Percentiles rank a stretch among this genome's conserved stretches.
Evolutionary conservation across 1,139 yeast genomes (phyloP).

Genomic region (Hemisphaericaspora lyxosophila): DNA sequence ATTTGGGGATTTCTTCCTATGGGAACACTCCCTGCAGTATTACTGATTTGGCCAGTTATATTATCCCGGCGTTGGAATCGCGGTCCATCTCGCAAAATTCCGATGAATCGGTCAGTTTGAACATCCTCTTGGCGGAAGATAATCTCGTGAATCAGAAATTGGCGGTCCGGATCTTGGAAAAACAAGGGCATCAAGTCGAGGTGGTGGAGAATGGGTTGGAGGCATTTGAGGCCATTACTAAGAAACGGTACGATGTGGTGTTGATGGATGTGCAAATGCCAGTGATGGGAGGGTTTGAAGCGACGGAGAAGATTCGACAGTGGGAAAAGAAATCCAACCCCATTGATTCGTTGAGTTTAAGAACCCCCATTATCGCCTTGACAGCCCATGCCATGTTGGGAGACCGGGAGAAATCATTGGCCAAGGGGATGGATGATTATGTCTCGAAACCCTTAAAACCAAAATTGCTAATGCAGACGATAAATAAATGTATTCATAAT

Average conservation of each 20-base stretch:
- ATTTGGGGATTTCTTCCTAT: slow-evolving; percentile 81
- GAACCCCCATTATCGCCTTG: slow-evolving; percentile 84
- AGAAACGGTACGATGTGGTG: slow-evolving; percentile 69
- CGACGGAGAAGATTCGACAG: slow-evolving; percentile 79
- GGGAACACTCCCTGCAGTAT: slow-evolving; percentile 87
- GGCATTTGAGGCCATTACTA: slow-evolving; percentile 75
- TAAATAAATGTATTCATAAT: slow-evolving; percentile 77
- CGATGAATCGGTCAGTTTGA: slow-evolving; percentile 75
- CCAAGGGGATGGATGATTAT: slow-evolving; percentile 90
- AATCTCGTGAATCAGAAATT: slow-evolving; percentile 83
- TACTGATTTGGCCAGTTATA: slow-evolving; percentile 76
- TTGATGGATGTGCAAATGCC: slow-evolving; percentile 97
- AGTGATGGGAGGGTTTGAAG: slow-evolving; percentile 92
- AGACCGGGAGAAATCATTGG: slow-evolving; percentile 80
- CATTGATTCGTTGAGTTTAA: slow-evolving; percentile 59
- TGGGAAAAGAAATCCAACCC: slow-evolving; percentile 84
- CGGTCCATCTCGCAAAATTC: slow-evolving; percentile 78
- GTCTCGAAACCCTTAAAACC: slow-evolving; percentile 86
- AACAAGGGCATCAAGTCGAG: slow-evolving; percentile 77
- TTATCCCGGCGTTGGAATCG: slow-evolving; percentile 81
- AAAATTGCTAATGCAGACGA: slow-evolving; percentile 76
- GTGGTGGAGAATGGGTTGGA: slow-evolving; percentile 86
- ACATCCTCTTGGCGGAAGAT: slow-evolving; percentile 80
- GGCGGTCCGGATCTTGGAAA: slow-evolving; percentile 78
- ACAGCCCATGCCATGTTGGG: slow-evolving; percentile 94